Evolutionary conservation across 2,329 filamentous ascomycete species (phyloP).

Genomic region (Pyricularia pennisetigena): DNA sequence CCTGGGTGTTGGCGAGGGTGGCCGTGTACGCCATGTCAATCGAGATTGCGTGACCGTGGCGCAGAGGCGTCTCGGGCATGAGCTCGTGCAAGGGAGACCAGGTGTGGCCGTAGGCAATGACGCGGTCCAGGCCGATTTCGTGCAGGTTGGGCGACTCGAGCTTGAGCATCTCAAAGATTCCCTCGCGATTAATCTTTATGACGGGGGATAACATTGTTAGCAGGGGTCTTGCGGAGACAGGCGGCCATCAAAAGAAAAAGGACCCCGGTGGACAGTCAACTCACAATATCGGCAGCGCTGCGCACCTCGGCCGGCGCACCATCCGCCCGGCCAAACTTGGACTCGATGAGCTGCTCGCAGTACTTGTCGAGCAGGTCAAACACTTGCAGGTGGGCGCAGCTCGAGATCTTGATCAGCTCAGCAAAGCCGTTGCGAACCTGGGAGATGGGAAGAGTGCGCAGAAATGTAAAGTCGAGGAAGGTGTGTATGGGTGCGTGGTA

Average conservation of each 20-base stretch:
- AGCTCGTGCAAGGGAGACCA: conserved; percentile 68
- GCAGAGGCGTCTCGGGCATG: conserved; percentile 55
- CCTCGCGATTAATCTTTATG: conserved; percentile 52
- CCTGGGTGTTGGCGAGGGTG: conserved; percentile 54
- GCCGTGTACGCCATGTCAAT: conserved; percentile 65
- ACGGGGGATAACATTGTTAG: background rate
- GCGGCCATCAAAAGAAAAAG: no score
- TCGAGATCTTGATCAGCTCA: conserved; percentile 68
- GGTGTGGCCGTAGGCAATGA: conserved; percentile 67
- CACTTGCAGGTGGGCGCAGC: conserved; percentile 55
- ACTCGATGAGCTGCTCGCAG: conserved; percentile 57
- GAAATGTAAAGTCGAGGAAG: conserved; percentile 64
- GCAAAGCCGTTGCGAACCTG: conserved; percentile 68
- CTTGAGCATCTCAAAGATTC: conserved; percentile 64
- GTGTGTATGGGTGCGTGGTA: conserved; percentile 65
- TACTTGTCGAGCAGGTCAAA: conserved; percentile 60
- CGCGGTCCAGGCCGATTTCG: conserved; percentile 61
- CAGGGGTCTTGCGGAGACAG: background rate
- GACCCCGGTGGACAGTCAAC: background rate
- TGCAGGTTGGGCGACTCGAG: conserved; percentile 65
- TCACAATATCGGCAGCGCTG: conserved; percentile 43
- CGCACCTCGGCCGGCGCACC: conserved; percentile 44
- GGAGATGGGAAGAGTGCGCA: conserved; percentile 55
- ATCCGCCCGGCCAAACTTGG: conserved; percentile 53
- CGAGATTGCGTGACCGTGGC: conserved; percentile 46